phyloP scores from a whole-genome alignment of 768 basidiomycete genomes.

The Lentinus tigrinus region DNA sequence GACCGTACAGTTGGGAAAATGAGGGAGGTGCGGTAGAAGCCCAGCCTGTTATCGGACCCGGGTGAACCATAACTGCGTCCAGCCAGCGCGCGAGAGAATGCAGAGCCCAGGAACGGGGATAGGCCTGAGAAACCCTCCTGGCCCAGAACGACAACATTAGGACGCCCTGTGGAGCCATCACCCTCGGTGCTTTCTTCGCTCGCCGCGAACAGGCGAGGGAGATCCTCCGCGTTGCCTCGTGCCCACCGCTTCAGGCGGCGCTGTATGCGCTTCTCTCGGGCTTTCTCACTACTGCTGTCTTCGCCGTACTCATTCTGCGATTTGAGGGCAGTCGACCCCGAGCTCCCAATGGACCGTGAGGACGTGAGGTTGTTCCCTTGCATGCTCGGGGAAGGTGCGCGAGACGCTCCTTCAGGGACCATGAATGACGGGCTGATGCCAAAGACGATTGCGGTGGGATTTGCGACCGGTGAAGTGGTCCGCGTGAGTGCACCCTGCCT shows the following conservation, averaged over 20 bases:
- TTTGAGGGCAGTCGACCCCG: slow-evolving; percentile 34
- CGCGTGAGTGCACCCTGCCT: slow-evolving; percentile 64
- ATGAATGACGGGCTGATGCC: slow-evolving; percentile 82
- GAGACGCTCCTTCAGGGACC: slow-evolving; percentile 36
- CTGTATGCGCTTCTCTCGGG: slow-evolving; percentile 70
- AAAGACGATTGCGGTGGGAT: slow-evolving; percentile 82
- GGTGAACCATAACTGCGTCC: slow-evolving; percentile 14
- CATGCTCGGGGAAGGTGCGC: slow-evolving; percentile 27
- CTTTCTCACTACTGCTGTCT: slow-evolving; percentile 60
- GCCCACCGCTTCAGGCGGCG: slow-evolving; percentile 78
- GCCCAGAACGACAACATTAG: slow-evolving; percentile 48
- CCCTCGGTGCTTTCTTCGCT: slow-evolving; percentile 39
- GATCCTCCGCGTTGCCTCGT: slow-evolving; percentile 57
- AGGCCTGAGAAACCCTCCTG: slow-evolving; percentile 37
- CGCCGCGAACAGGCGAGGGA: slow-evolving; percentile 49
- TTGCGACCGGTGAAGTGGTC: slow-evolving; percentile 55
- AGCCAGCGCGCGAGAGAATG: slow-evolving; percentile 15
- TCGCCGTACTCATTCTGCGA: slow-evolving; percentile 60
- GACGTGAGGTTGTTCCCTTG: slow-evolving; percentile 45
- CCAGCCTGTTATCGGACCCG: slow-evolving; percentile 23
- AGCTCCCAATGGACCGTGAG: slow-evolving; percentile 38
- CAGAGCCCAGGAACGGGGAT: slow-evolving; percentile 33
- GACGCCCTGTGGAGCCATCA: slow-evolving; percentile 11
- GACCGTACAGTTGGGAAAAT: slow-evolving; percentile 66
- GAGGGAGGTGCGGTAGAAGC: slow-evolving; percentile 69